These are phyloP conservation scores for Pyrrhoderma lamaoense DNA, from an alignment of 1,284 basidiomycete genomes.

Conservation along the genomic window DNA sequence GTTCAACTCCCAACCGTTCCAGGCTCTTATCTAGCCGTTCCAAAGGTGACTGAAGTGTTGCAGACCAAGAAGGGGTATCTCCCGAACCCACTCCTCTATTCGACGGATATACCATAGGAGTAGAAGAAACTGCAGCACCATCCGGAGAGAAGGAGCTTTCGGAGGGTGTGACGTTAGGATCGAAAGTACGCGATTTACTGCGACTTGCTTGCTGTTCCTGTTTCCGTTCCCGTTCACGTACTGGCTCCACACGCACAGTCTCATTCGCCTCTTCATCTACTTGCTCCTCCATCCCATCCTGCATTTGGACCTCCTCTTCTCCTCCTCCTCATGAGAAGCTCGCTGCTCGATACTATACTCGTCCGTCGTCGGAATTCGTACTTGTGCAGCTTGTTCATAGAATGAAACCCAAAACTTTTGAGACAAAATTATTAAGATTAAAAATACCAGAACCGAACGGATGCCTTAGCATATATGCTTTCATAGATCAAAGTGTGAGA, in stretches of 20 bases:
- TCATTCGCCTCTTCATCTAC: conserved; percentile 19
- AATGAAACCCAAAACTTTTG: conserved; percentile 95
- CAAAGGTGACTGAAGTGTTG: conserved; percentile 70
- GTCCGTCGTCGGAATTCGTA: conserved; percentile 67
- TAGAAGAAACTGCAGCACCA: conserved; percentile 64
- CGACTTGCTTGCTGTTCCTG: conserved; percentile 28
- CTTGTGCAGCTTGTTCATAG: conserved; percentile 86
- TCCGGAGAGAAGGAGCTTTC: conserved; percentile 54
- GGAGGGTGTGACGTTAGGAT: conserved; percentile 31
- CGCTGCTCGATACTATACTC: conserved; percentile 45
- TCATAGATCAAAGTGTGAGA: not conserved
- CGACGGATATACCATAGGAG: conserved; percentile 51
- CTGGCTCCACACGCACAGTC: not conserved
- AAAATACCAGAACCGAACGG: not conserved
- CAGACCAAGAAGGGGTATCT: conserved; percentile 53
- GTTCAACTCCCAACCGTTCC: conserved; percentile 44
- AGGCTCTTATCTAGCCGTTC: conserved; percentile 65
- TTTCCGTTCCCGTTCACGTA: too few species aligned
- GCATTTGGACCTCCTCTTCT: conserved; percentile 27
- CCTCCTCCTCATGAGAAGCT: conserved; percentile 19
- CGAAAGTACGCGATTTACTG: conserved; percentile 27
- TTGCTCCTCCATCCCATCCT: conserved; percentile 26
- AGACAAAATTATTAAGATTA: not conserved
- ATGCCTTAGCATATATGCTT: not conserved
- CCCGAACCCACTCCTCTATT: conserved; percentile 23